These are phyloP conservation scores for Wallacemonas collosoma DNA, from an alignment of 208 protist species.

Conservation along the genomic window DNA sequence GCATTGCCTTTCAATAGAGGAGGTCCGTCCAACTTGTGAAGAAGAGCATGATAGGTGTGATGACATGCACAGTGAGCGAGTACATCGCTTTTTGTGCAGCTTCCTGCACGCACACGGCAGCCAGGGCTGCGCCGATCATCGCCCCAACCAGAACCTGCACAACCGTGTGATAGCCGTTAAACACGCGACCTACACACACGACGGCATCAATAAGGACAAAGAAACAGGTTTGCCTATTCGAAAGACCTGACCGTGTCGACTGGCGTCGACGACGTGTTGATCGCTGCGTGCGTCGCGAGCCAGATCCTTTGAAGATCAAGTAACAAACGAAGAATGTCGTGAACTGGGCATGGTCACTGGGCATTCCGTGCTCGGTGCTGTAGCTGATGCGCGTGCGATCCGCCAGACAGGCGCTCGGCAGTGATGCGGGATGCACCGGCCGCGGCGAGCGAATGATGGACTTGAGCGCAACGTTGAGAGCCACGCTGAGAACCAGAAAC, in stretches of 20 bases:
- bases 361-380: conserved; percentile 70
- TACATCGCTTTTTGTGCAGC: conserved; percentile 32
- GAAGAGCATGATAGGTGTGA: conserved; percentile 58
- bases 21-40: conserved; percentile 57
- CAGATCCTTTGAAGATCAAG: conserved; percentile 25
- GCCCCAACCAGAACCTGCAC: conserved; percentile 61
- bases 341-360: conserved; percentile 82
- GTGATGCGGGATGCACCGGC: conserved; percentile 43
- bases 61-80: conserved; percentile 16
- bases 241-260: conserved; percentile 7
- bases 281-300: not conserved
- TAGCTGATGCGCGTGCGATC: conserved; percentile 27
- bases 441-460: conserved; percentile 32
- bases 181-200: conserved; percentile 64
- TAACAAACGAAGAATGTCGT: conserved; percentile 73
- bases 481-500: conserved; percentile 45
- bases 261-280: not conserved
- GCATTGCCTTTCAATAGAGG: not conserved
- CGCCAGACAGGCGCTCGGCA: not conserved
- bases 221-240: not conserved
- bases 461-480: conserved; percentile 58
- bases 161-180: conserved; percentile 75
- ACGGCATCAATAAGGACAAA: conserved; percentile 41
- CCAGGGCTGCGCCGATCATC: conserved; percentile 40
- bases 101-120: conserved; percentile 33